A percentile compares a stretch with the other conserved stretches of the same genome.
phyloP scores from a whole-genome alignment of 441 rosid genomes.

The Gossypium schwendimanii region DNA sequence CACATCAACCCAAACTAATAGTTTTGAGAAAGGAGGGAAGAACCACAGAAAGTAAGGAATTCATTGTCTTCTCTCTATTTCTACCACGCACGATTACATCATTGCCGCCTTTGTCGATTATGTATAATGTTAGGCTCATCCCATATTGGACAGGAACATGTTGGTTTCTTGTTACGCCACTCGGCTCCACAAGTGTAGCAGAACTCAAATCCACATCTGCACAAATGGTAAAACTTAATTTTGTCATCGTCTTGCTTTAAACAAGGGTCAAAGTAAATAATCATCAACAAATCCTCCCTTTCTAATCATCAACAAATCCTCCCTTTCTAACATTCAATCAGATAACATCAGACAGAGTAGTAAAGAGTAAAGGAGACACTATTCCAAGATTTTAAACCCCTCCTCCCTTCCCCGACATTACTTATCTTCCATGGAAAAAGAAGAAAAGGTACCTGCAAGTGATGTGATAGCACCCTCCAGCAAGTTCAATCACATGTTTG shows the following conservation, averaged over 20 bases:
- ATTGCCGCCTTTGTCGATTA: not conserved
- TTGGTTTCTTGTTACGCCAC: conserved; percentile 45
- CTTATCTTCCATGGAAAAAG: not conserved
- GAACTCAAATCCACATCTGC: conserved; percentile 56
- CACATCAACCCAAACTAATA: too few species aligned
- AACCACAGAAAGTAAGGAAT: too few species aligned
- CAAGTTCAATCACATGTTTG: conserved; percentile 62
- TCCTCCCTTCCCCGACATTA: not conserved
- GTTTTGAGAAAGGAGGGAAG: too few species aligned
- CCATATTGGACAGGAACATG: conserved; percentile 60
- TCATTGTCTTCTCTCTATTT: too few species aligned
- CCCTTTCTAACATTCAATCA: not conserved
- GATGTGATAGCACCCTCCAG: conserved; percentile 67
- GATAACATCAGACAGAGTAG: not conserved
- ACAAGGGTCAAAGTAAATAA: not conserved
- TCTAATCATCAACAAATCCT: too few species aligned
- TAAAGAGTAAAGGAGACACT: too few species aligned
- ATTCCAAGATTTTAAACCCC: too few species aligned
- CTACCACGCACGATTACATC: not conserved
- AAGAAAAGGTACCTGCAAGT: conserved; percentile 56
- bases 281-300: too few species aligned
- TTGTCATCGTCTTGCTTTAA: not conserved
- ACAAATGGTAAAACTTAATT: not conserved
- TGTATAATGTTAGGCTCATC: conserved; percentile 32
- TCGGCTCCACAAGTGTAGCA: conserved; percentile 71